These are phyloP conservation scores for Delphinella strobiligena DNA, from an alignment of 2,329 filamentous ascomycete species.

Conservation along the genomic window DNA sequence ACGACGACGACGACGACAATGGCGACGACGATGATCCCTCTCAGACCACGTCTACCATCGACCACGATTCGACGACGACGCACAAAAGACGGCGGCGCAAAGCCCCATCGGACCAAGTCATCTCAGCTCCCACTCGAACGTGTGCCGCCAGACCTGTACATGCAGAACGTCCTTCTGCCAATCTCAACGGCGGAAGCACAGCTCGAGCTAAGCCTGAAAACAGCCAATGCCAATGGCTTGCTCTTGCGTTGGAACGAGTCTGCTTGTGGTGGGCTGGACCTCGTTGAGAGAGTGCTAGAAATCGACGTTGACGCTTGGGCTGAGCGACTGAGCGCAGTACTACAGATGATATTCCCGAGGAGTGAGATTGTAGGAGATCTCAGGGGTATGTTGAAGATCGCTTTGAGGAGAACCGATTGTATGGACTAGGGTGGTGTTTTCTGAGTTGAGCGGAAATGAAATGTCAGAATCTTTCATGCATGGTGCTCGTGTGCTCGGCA, in stretches of 20 bases:
- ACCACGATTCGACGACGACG: constrained; percentile 15
- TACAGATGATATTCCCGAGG: constrained; percentile 11
- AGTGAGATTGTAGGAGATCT: constrained; percentile 16
- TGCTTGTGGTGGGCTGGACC: constrained; percentile 10
- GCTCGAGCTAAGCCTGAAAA: not conserved
- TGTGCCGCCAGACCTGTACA: constrained; percentile 17
- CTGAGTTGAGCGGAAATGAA: no score
- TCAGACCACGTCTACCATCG: no score
- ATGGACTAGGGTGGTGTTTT: no score
- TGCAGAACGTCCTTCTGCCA: constrained; percentile 13
- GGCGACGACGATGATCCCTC: constrained; percentile 6
- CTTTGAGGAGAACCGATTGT: constrained; percentile 3
- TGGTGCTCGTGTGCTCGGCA: no score
- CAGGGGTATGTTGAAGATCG: constrained; percentile 3
- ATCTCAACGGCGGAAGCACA: not conserved
- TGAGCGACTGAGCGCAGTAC: no score
- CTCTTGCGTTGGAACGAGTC: constrained; percentile 17
- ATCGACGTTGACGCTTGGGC: constrained; percentile 10
- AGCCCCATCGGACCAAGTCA: constrained; percentile 21
- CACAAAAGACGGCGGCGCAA: constrained; percentile 11
- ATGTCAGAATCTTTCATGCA: no score
- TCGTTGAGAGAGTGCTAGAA: constrained; percentile 6
- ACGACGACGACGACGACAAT: not conserved
- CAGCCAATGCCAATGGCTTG: constrained; percentile 4
- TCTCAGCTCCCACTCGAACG: constrained; percentile 27